These are phyloP conservation scores for Kingdonia uniflora DNA, from an alignment of 164 flowering plant species.

Conservation along the genomic window DNA sequence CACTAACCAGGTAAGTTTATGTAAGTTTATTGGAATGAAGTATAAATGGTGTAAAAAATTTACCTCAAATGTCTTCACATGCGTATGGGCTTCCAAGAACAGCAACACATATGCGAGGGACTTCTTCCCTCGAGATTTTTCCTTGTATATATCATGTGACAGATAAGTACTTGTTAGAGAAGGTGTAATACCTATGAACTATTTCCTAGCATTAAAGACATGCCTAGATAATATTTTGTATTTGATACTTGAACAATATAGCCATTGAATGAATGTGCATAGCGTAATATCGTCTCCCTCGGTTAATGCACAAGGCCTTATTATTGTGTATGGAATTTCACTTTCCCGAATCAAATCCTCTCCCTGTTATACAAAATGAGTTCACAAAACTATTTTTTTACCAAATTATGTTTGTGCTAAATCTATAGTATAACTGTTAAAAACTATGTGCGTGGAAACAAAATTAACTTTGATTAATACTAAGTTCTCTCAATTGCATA, in stretches of 20 bases:
- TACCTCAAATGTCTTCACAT: slow-evolving; percentile 92
- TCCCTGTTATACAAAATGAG: slow-evolving; percentile 36
- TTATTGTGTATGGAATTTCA: slow-evolving; percentile 83
- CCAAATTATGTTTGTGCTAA: too few relatives aligned
- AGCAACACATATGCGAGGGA: slow-evolving; percentile 87
- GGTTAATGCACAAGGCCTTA: slow-evolving; percentile 96
- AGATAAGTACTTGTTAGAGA: too few relatives aligned
- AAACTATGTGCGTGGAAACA: too few relatives aligned
- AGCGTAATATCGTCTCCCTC: slow-evolving; percentile 97
- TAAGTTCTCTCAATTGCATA: too few relatives aligned
- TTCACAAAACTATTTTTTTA: too few relatives aligned
- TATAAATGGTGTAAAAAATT: background rate
- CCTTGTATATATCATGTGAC: slow-evolving; percentile 40
- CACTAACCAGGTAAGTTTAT: background rate
- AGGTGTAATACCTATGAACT: too few relatives aligned
- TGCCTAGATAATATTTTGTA: too few relatives aligned
- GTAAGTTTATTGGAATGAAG: too few relatives aligned
- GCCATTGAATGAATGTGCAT: slow-evolving; percentile 7
- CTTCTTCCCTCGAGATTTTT: slow-evolving; percentile 91
- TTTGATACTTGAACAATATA: too few relatives aligned
- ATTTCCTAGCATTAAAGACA: too few relatives aligned
- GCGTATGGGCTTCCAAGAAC: slow-evolving; percentile 80
- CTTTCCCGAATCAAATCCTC: slow-evolving; percentile 93
- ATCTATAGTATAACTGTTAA: too few relatives aligned
- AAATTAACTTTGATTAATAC: too few relatives aligned